Base-by-base conservation (phyloP, 164 flowering plant genomes). In the Taxillus chinensis region DNA sequence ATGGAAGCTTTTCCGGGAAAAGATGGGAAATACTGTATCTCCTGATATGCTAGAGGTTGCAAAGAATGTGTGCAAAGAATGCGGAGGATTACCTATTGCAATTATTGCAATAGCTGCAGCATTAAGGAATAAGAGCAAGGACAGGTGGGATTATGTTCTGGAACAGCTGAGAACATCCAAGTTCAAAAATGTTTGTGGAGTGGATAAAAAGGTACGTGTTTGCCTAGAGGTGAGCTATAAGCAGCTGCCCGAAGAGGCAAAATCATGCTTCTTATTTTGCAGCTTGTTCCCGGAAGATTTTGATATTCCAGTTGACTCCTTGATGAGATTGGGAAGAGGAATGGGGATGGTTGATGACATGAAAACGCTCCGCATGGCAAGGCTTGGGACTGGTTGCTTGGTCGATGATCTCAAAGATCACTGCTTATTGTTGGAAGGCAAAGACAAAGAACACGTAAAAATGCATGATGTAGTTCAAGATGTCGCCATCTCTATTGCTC, bases 81-180 rank as follows among this genome's bases (percentile, higher is more conserved):
- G 78, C 60, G 69, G 67, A 6, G 68, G 74, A 0, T 37, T 73
- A 56, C 79, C 76, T 6, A 17, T 73, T 0, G 72, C 72, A 16
- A 43, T 73, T 13, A 62, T 55, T 3, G 62, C 70, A 0, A 41
- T 76, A 8, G 79, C 60, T 4, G 49, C 45, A 13, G 74, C 73
- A 45, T 48, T 76, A 15, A 3, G 53, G 5, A 48, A 61, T 3
- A 66, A 53, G 15, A 59, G 48, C 8, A 4, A 11, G 0, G 3
- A 3, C 5, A 17, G 42, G 4, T 73, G 79, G 74, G 39, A 17
- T 1, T 40, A 53, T 40, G 66, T 67, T 39, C 50, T 64, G 11
- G 3, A 4, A 5, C 63, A 46, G 43, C 57, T 73, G 9, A 4
- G 27, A 43, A 50, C 45, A 5, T 65, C 76, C 2, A 55, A 13